Percentiles rank a stretch among this genome's conserved stretches.
Evolutionary conservation across 495 filamentous ascomycete genomes (phyloP).

Genomic region (Ascodesmis nigricans): DNA sequence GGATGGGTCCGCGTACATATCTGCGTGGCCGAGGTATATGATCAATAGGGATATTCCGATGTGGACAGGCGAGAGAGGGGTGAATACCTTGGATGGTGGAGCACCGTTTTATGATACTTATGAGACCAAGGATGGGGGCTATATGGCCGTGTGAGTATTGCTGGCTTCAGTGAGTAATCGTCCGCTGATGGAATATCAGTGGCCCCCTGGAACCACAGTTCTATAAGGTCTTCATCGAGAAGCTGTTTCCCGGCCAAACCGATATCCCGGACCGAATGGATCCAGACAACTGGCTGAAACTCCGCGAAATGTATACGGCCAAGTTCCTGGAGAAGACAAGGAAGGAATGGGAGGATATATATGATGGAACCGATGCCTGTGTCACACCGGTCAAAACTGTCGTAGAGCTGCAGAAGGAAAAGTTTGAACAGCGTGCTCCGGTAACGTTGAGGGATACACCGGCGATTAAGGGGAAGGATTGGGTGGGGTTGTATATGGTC

Average conservation of each 20-base stretch:
- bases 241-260: slow-evolving; percentile 26
- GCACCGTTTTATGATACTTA: slow-evolving; percentile 79
- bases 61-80: slow-evolving; percentile 42
- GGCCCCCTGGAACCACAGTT: slow-evolving; percentile 79
- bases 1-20: slow-evolving; percentile 60
- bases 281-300: slow-evolving; percentile 37
- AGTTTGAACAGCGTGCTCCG: slow-evolving; percentile 45
- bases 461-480: slow-evolving; percentile 35
- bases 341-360: slow-evolving; percentile 61
- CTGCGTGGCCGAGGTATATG: slow-evolving; percentile 47
- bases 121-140: slow-evolving; percentile 57
- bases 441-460: slow-evolving; percentile 50
- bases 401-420: slow-evolving; percentile 40
- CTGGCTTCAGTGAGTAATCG: no score
- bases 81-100: slow-evolving; percentile 63
- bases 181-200: not conserved
- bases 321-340: slow-evolving; percentile 54
- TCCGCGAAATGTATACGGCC: slow-evolving; percentile 36
- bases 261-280: slow-evolving; percentile 36
- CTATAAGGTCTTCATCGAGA: slow-evolving; percentile 41
- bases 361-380: slow-evolving; percentile 79
- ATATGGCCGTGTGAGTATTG: slow-evolving; percentile 42
- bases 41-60: slow-evolving; percentile 22
- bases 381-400: slow-evolving; percentile 67
- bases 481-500: slow-evolving; percentile 34